Base-by-base conservation (phyloP, 78 protist genomes). In the Salpingoeca rosetta region DNA sequence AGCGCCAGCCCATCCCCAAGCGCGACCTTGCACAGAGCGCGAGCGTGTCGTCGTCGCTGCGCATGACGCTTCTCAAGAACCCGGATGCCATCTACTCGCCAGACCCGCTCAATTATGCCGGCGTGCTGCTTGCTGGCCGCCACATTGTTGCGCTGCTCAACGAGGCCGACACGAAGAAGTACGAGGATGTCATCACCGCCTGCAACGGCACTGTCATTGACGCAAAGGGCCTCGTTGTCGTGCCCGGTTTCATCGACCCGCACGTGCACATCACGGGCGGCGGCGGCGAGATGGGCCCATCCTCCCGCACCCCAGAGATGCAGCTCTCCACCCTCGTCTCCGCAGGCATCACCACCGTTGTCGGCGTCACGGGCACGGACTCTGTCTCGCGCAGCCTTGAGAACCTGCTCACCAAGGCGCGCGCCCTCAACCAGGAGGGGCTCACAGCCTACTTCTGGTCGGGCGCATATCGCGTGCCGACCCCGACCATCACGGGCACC, bases 201-300 rank as follows among this genome's bases (percentile, higher is more conserved):
- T 27, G 37, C 36, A 40, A 37, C 79, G 41, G 7, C 17, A 75
- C 37, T 40, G 81, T 76, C 3, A n/a, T 44, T 42, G 81, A 75
- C 35, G 76, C 26, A 0, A 37, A 28, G 2, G 86, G 81, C n/a
- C 17, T 35, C 26, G 22, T 44, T 39, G 76, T 76, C 39, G 77
- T 40, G 24, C 86, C 86, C 10, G 86, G 86, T 2, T 31, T 84
- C 12, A 81, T 84, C 31, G 86, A 84, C 81, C 38, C 74, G 24
- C 86, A 84, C 86, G 75, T 76, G 65, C 86, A 84, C 43, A 40
- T 84, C 74, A 84, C 81, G 7, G 86, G 86, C 11, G 86, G 86
- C 65, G 86, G 86, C 1, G 86, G 86, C 56, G 86, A 84, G 86
- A 38, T 38, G 35, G 86, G 86, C 25, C 86, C 81, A 1, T 56